phyloP scores from a whole-genome alignment of 2,329 filamentous ascomycete genomes.

The Xylaria sp. region DNA sequence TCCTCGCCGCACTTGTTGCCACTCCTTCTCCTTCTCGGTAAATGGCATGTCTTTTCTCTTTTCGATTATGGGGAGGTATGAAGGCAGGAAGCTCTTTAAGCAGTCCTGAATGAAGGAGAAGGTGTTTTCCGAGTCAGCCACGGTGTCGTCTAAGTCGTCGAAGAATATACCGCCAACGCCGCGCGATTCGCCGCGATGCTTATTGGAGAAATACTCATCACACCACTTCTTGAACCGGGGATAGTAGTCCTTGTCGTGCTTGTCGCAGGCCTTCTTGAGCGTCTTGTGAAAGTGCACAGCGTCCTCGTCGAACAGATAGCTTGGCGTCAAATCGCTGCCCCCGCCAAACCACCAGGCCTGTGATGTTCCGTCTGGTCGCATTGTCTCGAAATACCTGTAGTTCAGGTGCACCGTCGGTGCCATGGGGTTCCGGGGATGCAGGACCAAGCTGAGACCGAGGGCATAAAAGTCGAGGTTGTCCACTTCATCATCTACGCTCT shows the following conservation, averaged over 20 bases:
- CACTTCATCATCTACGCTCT: constrained; percentile 77
- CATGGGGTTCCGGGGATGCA: constrained; percentile 96
- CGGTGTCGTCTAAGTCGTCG: constrained; percentile 89
- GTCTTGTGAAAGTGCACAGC: constrained; percentile 96
- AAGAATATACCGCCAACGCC: constrained; percentile 98
- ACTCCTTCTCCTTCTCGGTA: constrained; percentile 86
- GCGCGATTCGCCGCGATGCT: constrained; percentile 86
- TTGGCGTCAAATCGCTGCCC: constrained; percentile 91
- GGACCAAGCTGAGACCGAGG: constrained; percentile 88
- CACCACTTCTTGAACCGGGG: constrained; percentile 98
- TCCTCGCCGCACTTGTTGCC: constrained; percentile 95
- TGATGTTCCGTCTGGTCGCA: constrained; percentile 80
- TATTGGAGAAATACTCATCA: constrained; percentile 95
- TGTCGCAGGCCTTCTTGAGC: constrained; percentile 92
- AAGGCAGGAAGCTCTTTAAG: constrained; percentile 86
- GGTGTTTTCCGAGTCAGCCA: constrained; percentile 87
- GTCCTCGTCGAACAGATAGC: constrained; percentile 96
- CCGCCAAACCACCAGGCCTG: constrained; percentile 99
- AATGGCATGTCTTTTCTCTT: constrained; percentile 92
- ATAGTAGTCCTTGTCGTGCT: constrained; percentile 92
- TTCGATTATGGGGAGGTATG: constrained; percentile 89
- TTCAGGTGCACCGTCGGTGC: constrained; percentile 97
- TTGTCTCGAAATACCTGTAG: constrained; percentile 98
- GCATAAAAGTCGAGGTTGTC: constrained; percentile 94
- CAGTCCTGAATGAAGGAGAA: constrained; percentile 91